Base-by-base conservation (phyloP, 306 rosid genomes). In the Myrica gale region DNA sequence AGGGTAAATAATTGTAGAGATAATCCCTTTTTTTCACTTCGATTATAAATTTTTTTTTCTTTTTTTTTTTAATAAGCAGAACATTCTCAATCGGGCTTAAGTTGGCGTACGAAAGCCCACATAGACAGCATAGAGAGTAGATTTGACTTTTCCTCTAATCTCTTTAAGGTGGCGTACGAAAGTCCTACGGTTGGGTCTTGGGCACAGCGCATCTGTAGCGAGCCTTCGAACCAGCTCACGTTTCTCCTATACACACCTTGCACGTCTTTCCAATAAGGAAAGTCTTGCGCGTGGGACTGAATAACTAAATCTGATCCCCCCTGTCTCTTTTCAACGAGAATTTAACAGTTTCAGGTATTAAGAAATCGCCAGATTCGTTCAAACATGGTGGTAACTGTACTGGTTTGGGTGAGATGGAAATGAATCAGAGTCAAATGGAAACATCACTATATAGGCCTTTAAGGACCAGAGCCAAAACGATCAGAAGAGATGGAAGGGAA, bases 201-300 rank as follows among this genome's bases (percentile, higher is more conserved):
- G 85, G 80, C 71, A 17, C 71, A 65, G 70, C 86, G 84, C 86
- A 65, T 73, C 71, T 79, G 16, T 74, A 77, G 89, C 81, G 11
- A 79, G 71, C 57, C 53, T 73, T 78, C 52, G 56, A 68, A 58
- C 79, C 73, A 9, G 21, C 70, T 26, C 9, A 4, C 32, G 4
- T 42, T 63, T 11, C 70, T 17, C 0, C 10, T 1, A 48, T 0
- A 11, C 4, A 21, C 47, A 17, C 47, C 11, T 11, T 15, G 50
- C 70, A 42, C 47, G 13, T 42, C 50, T 66, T 42, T 66, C 70
- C 70, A 42, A 42, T n/a, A 12, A 8, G 32, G 32, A n/a, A 9
- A 42, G 0, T 37, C 10, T 15, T 39, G 17, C 48, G 50, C 10
- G 26, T 66, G 47, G 70, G 26, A 16, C 51, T 32, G 23, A 8